Evolutionary conservation across 257 asterid species (phyloP), one percentile per base, ranked within the genome.

Genomic region (Solanum piurae): DNA sequence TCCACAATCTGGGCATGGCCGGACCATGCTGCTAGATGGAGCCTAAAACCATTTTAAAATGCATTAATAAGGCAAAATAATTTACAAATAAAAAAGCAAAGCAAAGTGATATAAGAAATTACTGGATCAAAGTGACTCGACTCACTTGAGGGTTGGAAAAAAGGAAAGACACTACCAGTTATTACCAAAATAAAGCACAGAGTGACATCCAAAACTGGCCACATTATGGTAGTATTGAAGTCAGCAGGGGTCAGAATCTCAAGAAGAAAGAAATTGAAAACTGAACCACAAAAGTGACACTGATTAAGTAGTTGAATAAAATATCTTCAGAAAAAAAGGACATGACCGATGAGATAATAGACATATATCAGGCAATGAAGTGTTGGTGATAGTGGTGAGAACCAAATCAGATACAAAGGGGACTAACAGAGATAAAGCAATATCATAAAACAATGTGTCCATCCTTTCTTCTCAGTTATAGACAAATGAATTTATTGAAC

Each of bases 1-100:
- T 89, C 93, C 79, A 94, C 95, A 13, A 97, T 91, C 86, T 95
- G 95, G 23, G 95, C 69, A 85, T 97, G 98, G 52, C 99, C 99
- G 9, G 99, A 89, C 99, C 98, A 97, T 66, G 99, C 98, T 83
- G 99, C 99, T 89, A 97, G 93, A 91, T 97, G 99, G 76, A 97
- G 95, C 88, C 99, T 97, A 80, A 71, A 83, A 88, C 89, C 88
- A 76, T 73, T 64, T 86, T 5, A 69, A 11, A 46, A 73, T 49
- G 14, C 21, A 66, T 85, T 60, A 79, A 31, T 83, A 85, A 86
- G 90, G 93, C 25, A 44, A 42, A 9, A 49, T 1, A 23, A 77
- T 77, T 25, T 38, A 37, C 6, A 29, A 29, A 12, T 6, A 12
- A 29, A 12, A 33, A 69, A 69, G 37, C 1, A 85, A 77, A 91